A percentile compares a stretch with the other conserved stretches of the same genome.
Evolutionary conservation across 2,329 filamentous ascomycete genomes (phyloP).

Genomic region (Penicillium sumatraense): DNA sequence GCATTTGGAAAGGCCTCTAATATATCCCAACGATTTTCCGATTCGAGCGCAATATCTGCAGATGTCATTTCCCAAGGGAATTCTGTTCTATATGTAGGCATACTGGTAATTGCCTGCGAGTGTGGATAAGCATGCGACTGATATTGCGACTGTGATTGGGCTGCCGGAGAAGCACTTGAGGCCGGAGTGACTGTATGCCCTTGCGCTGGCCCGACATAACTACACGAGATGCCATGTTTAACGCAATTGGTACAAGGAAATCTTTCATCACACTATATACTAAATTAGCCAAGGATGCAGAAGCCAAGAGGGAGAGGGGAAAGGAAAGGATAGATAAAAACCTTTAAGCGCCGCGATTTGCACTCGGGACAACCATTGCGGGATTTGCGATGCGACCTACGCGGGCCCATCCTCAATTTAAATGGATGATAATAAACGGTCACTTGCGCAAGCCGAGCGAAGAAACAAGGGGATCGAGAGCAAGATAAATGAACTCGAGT

Average conservation of each 20-base stretch:
- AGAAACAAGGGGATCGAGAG: neutral
- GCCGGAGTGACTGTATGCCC: neutral
- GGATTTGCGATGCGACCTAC: slow-evolving; percentile 32
- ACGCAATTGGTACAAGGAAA: slow-evolving; percentile 32
- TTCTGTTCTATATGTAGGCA: slow-evolving; percentile 3
- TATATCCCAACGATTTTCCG: slow-evolving; percentile 13
- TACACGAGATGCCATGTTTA: slow-evolving; percentile 28
- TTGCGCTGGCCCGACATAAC: slow-evolving; percentile 17
- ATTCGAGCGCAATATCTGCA: slow-evolving; percentile 3
- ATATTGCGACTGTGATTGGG: slow-evolving; percentile 6
- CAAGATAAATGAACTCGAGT: slow-evolving; percentile 15
- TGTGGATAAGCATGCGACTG: slow-evolving; percentile 2
- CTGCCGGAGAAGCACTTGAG: slow-evolving; percentile 5
- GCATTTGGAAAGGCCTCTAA: slow-evolving; percentile 14
- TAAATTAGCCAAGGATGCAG: neutral
- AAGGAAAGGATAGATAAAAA: slow-evolving; percentile 7
- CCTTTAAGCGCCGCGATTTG: slow-evolving; percentile 31
- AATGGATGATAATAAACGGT: neutral
- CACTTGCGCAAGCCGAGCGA: neutral
- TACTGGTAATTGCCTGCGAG: slow-evolving; percentile 6
- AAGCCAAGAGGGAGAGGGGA: neutral
- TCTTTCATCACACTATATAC: slow-evolving; percentile 30
- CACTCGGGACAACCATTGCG: slow-evolving; percentile 34
- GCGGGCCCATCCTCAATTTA: slow-evolving; percentile 23
- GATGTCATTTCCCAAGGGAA: slow-evolving; percentile 1